These are phyloP conservation scores for Globisporangium paddicum DNA, from an alignment of 352 stramenopile genomes.

Conservation along the genomic window DNA sequence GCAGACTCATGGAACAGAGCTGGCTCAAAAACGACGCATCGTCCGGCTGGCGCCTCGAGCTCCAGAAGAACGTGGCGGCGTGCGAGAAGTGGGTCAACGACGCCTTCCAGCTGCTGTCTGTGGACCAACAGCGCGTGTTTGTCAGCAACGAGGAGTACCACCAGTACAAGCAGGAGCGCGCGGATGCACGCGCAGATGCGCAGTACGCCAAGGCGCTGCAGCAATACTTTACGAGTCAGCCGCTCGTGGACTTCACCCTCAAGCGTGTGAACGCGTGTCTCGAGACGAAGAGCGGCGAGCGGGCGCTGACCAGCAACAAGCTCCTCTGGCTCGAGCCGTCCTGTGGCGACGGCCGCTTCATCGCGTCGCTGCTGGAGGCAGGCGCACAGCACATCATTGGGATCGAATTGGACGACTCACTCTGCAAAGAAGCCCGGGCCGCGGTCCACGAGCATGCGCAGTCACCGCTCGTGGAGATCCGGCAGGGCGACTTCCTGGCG, in stretches of 20 bases:
- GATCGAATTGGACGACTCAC: slow-evolving; percentile 49
- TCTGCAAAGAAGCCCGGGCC: slow-evolving; percentile 10
- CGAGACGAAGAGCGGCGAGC: not conserved
- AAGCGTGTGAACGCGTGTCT: slow-evolving; percentile 19
- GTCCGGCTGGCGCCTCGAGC: slow-evolving; percentile 46
- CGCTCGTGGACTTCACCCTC: slow-evolving; percentile 41
- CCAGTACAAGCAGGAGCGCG: slow-evolving; percentile 20
- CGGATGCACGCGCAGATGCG: slow-evolving; percentile 14
- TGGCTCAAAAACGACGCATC: slow-evolving; percentile 41
- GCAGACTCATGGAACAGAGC: slow-evolving; percentile 43
- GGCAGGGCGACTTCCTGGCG: slow-evolving; percentile 45
- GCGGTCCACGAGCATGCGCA: slow-evolving; percentile 8
- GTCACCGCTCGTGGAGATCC: slow-evolving; percentile 20
- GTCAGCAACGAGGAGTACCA: slow-evolving; percentile 47
- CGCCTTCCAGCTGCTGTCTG: slow-evolving; percentile 25
- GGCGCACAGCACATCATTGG: slow-evolving; percentile 42
- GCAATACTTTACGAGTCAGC: slow-evolving; percentile 64
- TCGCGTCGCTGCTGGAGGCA: slow-evolving; percentile 29
- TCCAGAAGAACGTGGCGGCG: slow-evolving; percentile 52
- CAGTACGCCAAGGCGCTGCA: slow-evolving; percentile 54
- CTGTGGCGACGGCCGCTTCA: slow-evolving; percentile 61
- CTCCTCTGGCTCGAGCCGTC: slow-evolving; percentile 67
- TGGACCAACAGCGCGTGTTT: slow-evolving; percentile 29
- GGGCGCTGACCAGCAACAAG: slow-evolving; percentile 8
- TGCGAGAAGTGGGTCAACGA: slow-evolving; percentile 57